Percentiles rank a stretch among this genome's conserved stretches.
Evolutionary conservation across 805 yeast species (phyloP).

Genomic region (Kodamaea neixiangensis): DNA sequence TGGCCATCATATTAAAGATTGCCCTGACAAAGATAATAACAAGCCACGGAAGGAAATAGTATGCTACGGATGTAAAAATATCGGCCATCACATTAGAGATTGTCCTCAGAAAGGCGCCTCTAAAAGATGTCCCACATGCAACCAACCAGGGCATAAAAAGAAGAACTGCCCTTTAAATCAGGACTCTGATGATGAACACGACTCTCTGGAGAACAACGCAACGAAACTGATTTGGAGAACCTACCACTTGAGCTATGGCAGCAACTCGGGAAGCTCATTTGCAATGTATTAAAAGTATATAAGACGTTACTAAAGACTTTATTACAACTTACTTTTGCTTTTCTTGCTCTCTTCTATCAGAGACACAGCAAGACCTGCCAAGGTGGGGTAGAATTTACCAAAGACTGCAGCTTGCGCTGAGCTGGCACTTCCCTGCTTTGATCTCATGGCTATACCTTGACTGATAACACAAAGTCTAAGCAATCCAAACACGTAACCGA

Average conservation of each 20-base stretch:
- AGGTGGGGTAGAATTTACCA: constrained; percentile 35
- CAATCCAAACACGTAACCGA: constrained; percentile 58
- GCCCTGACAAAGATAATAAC: not conserved
- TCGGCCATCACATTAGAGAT: not conserved
- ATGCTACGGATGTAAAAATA: not conserved
- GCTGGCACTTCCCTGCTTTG: constrained; percentile 52
- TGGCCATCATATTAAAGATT: not conserved
- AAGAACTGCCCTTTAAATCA: not conserved
- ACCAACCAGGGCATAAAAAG: not conserved
- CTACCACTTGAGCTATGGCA: no score
- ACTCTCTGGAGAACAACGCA: not conserved
- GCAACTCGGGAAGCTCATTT: no score
- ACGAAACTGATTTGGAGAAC: no score
- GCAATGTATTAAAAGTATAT: not conserved
- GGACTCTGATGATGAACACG: no score
- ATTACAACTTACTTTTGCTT: constrained; percentile 8
- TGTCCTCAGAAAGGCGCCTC: not conserved
- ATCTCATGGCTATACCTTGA: constrained; percentile 63
- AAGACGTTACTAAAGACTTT: not conserved
- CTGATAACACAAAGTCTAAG: constrained; percentile 56
- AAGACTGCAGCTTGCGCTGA: constrained; percentile 49
- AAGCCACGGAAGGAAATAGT: not conserved
- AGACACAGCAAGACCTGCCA: constrained; percentile 33
- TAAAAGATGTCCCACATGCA: not conserved
- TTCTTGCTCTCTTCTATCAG: constrained; percentile 11